Percentiles rank a stretch among this genome's conserved stretches.
These are phyloP conservation scores for Melaleuca quinquenervia DNA, from an alignment of 345 rosid genomes.

Conservation along the genomic window DNA sequence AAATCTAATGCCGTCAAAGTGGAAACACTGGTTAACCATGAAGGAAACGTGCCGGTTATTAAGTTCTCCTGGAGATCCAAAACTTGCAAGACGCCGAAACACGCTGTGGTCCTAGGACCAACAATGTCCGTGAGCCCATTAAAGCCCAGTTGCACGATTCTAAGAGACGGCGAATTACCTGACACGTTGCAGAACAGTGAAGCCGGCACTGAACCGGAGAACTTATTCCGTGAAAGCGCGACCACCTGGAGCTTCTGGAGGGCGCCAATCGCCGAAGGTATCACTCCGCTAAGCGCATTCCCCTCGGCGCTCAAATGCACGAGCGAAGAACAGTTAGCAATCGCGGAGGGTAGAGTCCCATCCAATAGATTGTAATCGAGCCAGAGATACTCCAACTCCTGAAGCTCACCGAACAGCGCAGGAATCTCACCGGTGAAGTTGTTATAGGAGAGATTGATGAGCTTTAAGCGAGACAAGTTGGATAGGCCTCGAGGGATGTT, in stretches of 20 bases:
- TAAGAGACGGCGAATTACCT: conserved; percentile 30
- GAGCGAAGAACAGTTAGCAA: conserved; percentile 72
- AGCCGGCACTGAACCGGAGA: conserved; percentile 57
- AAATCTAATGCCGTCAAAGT: conserved; percentile 46
- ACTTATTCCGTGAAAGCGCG: conserved; percentile 49
- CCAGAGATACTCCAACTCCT: conserved; percentile 62
- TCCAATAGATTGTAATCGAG: conserved; percentile 51
- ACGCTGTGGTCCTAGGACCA: conserved; percentile 30
- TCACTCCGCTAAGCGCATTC: conserved; percentile 58
- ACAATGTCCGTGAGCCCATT: conserved; percentile 41
- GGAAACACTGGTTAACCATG: conserved; percentile 41
- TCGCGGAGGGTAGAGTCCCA: conserved; percentile 76
- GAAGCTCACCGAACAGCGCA: conserved; percentile 50
- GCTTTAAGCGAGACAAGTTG: conserved; percentile 21
- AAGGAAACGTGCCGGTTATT: conserved; percentile 49
- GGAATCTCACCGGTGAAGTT: conserved; percentile 67
- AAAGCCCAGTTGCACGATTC: conserved; percentile 51
- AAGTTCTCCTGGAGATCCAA: conserved; percentile 55
- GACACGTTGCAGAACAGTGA: conserved; percentile 56
- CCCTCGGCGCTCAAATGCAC: conserved; percentile 65
- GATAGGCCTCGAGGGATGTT: conserved; percentile 38
- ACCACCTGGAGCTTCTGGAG: conserved; percentile 59
- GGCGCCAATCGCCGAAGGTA: conserved; percentile 65
- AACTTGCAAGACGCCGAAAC: conserved; percentile 41
- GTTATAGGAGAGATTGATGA: conserved; percentile 74